Evolutionary conservation across 2,329 filamentous ascomycete genomes (phyloP), one percentile per base, ranked within the genome.

Genomic region (Xylaria multiplex): DNA sequence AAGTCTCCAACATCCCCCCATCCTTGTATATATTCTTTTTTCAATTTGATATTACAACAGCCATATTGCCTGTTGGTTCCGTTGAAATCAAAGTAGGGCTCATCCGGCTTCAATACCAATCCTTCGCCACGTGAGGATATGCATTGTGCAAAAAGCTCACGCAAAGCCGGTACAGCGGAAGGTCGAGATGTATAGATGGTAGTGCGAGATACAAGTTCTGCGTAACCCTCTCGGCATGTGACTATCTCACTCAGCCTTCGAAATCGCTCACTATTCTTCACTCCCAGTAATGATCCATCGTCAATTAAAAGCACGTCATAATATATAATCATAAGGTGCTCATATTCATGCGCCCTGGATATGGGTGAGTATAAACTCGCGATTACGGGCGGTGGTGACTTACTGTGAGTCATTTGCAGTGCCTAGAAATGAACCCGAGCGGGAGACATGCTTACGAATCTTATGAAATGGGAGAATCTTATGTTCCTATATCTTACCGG

Each of bases 1-100:
- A 97, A 92, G 76, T 97, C 94, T 9, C 91, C 91, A 35, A 93
- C 88, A 66, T 96, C 93, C 0, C 93, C 93, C 75, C 95, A 87
- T 2, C 88, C 88, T 30, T 85, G 83, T 43, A 97, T 86, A 72
- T 96, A 97, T 73, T 96, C 92, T 73, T 93, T 93, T 78, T 97
- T 97, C 48, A 97, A 78, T 78, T 97, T 97, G 73, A 97, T 92
- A 75, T 88, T 91, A 63, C 81, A 83, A 14, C 81, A 81, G 2
- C 77, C 74, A 65, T 80, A 81, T 35, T 82, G 68, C 71, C 79
- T 71, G 48, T 72, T 71, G 52, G 70, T 72, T 50, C 73, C 73
- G 35, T 68, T 74, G 69, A 84, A 86, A 62, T 87, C 81, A 68
- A 97, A 92, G 74, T 97, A 97, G 0, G 93, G 88, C 27, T 91